Conservation (phyloP, 805 yeast species). For the Kurtzmaniella cleridarum region DNA sequence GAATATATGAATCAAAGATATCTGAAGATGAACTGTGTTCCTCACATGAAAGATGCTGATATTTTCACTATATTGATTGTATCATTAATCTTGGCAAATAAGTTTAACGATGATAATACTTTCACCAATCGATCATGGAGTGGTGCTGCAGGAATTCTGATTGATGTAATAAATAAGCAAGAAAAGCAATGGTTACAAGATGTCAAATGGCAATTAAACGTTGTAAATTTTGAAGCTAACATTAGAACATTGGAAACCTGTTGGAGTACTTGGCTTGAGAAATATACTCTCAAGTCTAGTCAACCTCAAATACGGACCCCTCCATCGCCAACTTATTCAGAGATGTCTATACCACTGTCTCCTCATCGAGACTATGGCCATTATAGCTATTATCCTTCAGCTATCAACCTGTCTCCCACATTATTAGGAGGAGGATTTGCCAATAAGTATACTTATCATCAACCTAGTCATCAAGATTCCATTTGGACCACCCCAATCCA, state of each 20-base stretch:
- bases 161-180: conserved; percentile 52
- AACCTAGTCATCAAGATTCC: not conserved
- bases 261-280: conserved; percentile 40
- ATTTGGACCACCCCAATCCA: not conserved
- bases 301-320: conserved; percentile 8
- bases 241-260: conserved; percentile 39
- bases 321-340: conserved; percentile 14
- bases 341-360: not conserved
- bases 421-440: too few species aligned
- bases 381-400: too few species aligned
- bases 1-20: conserved; percentile 69
- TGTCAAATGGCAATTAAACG: conserved; percentile 55
- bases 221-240: conserved; percentile 32
- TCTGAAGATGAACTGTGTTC: conserved; percentile 17
- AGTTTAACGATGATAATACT: conserved; percentile 94
- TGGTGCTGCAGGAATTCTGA: conserved; percentile 82
- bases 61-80: conserved; percentile 55
- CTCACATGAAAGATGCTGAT: conserved; percentile 24
- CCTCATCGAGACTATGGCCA: too few species aligned
- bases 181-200: conserved; percentile 68
- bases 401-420: too few species aligned
- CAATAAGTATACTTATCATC: too few species aligned
- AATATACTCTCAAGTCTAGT: conserved; percentile 15
- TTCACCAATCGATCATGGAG: conserved; percentile 95
- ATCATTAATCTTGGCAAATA: conserved; percentile 80